These are phyloP conservation scores for Aureobasidium lini DNA, from an alignment of 2,329 filamentous ascomycete species.

Conservation along the genomic window DNA sequence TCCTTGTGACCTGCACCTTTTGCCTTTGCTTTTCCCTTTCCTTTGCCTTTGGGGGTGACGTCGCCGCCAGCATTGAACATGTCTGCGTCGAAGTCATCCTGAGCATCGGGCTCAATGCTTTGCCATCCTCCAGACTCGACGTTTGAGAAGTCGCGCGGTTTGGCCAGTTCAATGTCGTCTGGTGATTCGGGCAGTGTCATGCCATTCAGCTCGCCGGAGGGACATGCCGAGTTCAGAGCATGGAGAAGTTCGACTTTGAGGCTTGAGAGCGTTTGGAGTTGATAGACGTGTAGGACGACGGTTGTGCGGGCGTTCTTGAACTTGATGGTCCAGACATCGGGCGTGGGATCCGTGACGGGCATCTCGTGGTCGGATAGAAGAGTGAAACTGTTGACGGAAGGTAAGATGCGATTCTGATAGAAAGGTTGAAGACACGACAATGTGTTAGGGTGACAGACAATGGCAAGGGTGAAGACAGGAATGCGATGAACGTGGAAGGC, in stretches of 20 bases:
- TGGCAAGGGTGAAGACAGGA: neutral
- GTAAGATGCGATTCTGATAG: neutral
- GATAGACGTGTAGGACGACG: conserved; percentile 39
- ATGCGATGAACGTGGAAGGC: neutral
- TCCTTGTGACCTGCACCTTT: conserved; percentile 27
- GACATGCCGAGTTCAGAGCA: conserved; percentile 33
- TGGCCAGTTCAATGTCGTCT: conserved; percentile 35
- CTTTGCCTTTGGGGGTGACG: conserved; percentile 28
- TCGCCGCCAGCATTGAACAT: conserved; percentile 14
- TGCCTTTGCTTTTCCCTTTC: conserved; percentile 30
- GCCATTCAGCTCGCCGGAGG: conserved; percentile 27
- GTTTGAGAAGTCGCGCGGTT: conserved; percentile 31
- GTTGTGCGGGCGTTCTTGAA: conserved; percentile 41
- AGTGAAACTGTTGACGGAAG: neutral
- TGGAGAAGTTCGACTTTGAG: conserved; percentile 36
- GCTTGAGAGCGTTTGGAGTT: conserved; percentile 32
- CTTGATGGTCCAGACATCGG: conserved; percentile 35
- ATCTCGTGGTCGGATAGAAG: neutral
- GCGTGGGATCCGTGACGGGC: conserved; percentile 21
- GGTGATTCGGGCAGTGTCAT: conserved; percentile 32
- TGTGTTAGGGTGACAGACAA: neutral
- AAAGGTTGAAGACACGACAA: neutral
- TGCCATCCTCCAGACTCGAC: conserved; percentile 35
- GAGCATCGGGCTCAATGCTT: conserved; percentile 23
- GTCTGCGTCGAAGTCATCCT: conserved; percentile 23